phyloP scores from a whole-genome alignment of 129 eudicot species.

The Saposhnikovia divaricata region DNA sequence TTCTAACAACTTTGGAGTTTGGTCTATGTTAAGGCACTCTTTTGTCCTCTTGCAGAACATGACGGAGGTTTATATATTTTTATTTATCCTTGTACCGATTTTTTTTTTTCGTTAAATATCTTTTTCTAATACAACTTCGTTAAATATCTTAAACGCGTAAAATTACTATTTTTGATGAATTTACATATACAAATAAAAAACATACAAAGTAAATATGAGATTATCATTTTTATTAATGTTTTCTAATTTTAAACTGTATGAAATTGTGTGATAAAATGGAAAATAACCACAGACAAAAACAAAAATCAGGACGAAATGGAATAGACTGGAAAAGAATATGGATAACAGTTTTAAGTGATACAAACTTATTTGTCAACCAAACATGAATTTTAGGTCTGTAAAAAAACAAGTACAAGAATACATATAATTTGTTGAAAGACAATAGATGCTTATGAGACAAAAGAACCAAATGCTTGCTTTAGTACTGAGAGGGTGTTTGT shows the following conservation, averaged over 20 bases:
- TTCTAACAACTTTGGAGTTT: neutral
- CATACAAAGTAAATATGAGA: too few species aligned
- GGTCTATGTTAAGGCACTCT: neutral
- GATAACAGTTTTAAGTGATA: neutral
- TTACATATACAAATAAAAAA: neutral
- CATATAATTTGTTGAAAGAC: neutral
- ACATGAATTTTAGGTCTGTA: neutral
- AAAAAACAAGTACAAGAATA: neutral
- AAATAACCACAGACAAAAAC: neutral
- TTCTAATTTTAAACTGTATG: too few species aligned
- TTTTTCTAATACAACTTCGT: too few species aligned
- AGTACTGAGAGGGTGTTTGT: neutral
- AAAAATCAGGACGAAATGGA: neutral
- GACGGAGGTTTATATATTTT: neutral
- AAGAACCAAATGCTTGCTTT: neutral
- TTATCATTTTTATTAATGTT: too few species aligned
- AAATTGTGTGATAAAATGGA: too few species aligned
- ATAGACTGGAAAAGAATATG: neutral
- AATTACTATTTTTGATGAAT: neutral
- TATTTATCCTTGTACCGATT: neutral
- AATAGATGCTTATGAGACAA: neutral
- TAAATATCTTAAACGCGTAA: too few species aligned
- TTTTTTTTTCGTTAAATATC: neutral
- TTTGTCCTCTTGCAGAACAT: neutral
- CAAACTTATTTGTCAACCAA: constrained; percentile 5